Evolutionary conservation across 257 asterid species (phyloP).

Genomic region (Solanum okadae): DNA sequence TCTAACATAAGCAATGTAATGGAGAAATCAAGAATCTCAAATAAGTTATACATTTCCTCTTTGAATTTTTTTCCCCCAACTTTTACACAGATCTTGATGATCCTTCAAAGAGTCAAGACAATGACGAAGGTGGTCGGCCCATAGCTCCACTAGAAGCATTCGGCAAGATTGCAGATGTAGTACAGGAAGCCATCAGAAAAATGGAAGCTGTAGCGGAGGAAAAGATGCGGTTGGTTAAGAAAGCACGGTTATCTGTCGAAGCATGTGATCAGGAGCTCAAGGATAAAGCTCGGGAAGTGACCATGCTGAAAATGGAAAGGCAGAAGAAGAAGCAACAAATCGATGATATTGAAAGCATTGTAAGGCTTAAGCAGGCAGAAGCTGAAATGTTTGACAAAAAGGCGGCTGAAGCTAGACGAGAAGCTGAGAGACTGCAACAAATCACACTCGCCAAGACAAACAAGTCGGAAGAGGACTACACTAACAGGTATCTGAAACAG

Average conservation of each 20-base stretch:
- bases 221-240: constrained; percentile 74
- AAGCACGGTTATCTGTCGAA: constrained; percentile 68
- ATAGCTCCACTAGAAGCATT: constrained; percentile 88
- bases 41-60: not conserved
- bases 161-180: constrained; percentile 83
- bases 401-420: constrained; percentile 85
- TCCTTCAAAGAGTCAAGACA: constrained; percentile 45
- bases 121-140: constrained; percentile 52
- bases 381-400: constrained; percentile 89
- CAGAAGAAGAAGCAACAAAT: constrained; percentile 77
- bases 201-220: constrained; percentile 92
- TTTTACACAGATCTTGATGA: constrained; percentile 63
- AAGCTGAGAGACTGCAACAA: constrained; percentile 85
- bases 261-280: constrained; percentile 88
- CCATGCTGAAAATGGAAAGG: constrained; percentile 64
- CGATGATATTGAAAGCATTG: constrained; percentile 80
- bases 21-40: not conserved
- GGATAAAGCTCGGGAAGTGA: constrained; percentile 79
- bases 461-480: constrained; percentile 81
- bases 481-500: constrained; percentile 84
- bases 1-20: not conserved
- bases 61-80: not conserved
- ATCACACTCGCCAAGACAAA: constrained; percentile 80
- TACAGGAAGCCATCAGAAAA: constrained; percentile 85
- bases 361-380: constrained; percentile 82